Evolutionary conservation across 306 rosid genomes (phyloP), one percentile per base, ranked within the genome.

Genomic region (Boehmeria nivea): DNA sequence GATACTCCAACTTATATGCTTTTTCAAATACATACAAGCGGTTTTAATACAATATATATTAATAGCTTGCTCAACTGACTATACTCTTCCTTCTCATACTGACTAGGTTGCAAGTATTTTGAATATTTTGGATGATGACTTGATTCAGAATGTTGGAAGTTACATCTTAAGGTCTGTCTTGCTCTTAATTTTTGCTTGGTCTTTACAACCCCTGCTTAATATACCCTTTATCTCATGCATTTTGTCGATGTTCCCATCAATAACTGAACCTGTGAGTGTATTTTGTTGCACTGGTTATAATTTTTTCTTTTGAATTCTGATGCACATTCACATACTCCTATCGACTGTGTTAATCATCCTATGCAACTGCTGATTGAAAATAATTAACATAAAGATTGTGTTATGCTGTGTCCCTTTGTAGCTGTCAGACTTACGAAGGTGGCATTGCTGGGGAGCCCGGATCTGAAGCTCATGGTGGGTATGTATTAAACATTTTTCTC

Each of bases 401-500:
- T 13, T 42, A 43, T 67, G 44, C 22, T 45, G n/a, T 57, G 28
- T 63, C 57, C 54, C 66, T 71, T 51, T 78, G 78, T 82, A 87
- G 95, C 63, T 91, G 98, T 74, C 98, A 91, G 75, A 87, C 98
- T 50, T 91, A 82, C 38, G 98, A 91, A 78, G 98, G 98, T 64
- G 98, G 95, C 43, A 84, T 87, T 74, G 78, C 85, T 21, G 98
- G 98, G 33, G 98, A 91, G 67, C 95, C 98, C 67, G 94, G 87
- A 61, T 71, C 87, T 28, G 98, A 91, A 76, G 98, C 98, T 81
- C 98, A 91, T 73, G 98, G 98, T 68, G 95, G 98, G 95, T 91
- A 87, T 53, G 94, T 87, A n/a, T 34, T 46, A 15, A 17, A 31
- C 17, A 11, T 49, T 34, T 60, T 27, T 45, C n/a, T 46, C 22